phyloP scores from a whole-genome alignment of 2,329 filamentous ascomycete species.

The Coniochaeta sp. region DNA sequence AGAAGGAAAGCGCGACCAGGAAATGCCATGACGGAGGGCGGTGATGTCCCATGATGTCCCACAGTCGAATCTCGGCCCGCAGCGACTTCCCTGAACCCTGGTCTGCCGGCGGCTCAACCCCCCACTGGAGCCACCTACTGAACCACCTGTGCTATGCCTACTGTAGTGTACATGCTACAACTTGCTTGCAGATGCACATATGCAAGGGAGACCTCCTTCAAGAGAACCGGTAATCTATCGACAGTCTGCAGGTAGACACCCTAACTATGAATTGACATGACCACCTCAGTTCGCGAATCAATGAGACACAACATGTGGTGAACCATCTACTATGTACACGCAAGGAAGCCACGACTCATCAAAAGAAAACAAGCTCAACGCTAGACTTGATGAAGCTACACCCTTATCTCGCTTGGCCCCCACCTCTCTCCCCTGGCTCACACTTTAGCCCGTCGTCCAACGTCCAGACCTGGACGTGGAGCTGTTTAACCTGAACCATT shows the following conservation, averaged over 20 bases:
- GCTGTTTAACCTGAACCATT: neutral
- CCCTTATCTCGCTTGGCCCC: neutral
- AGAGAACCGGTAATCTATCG: no score
- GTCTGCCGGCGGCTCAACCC: neutral
- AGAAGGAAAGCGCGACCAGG: neutral
- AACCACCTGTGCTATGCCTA: no score
- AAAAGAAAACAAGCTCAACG: neutral
- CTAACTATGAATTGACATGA: neutral
- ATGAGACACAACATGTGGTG: no score
- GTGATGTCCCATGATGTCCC: neutral
- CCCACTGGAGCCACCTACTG: no score
- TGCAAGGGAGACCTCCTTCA: no score
- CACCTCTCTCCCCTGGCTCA: neutral
- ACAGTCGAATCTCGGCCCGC: neutral
- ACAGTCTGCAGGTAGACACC: no score
- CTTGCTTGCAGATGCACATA: no score
- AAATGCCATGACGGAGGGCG: neutral
- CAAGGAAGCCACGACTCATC: neutral
- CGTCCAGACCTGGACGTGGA: neutral
- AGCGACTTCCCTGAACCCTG: neutral
- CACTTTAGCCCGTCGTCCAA: neutral
- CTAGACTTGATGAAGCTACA: neutral
- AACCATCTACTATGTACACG: neutral
- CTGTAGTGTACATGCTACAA: no score
- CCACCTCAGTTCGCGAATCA: neutral